Base-by-base conservation (phyloP, 129 eudicot species). In the Chrysanthemum makinoi region DNA sequence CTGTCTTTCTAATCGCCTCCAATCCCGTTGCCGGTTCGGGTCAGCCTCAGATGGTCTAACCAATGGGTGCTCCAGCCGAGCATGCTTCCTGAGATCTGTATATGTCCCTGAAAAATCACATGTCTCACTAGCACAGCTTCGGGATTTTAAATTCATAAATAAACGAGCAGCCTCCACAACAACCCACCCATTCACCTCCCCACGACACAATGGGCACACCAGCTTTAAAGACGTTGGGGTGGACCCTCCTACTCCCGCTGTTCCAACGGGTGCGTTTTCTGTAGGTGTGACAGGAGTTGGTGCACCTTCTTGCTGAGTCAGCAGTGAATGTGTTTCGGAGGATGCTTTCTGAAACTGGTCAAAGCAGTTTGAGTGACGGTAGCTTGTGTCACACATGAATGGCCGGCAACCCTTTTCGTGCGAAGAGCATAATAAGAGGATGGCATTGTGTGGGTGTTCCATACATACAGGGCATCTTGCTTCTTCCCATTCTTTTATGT, bases 371-470 rank as follows among this genome's bases (percentile, higher is more conserved):
- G 98, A 94, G 70, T 94, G 98, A 65, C 98, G 90, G 69, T 94
- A 89, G 72, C 98, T 94, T n/a, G 98, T 94, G 85, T 94, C 98
- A 61, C 98, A 94, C 95, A 94, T 94, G 69, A 75, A 94, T 5
- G 98, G 95, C 2, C 95, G 95, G 62, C 98, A 94, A 13, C 98
- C 98, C 58, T 89, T 94, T 15, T 87, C 90, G 47, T 94, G 91
- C 8, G 98, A 82, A 1, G 95, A 81, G 75, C 98, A 94, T 6
- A 94, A 2, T 9, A 94, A 83, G 10, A 94, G 85, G 20, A 94
- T 80, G 14, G 93, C 95, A 59, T 94, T 94, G 81, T 94, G 98
- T n/a, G 98, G 98, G 75, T 94, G 97, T 75, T 94, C 98, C 86
- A 94, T 89, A 70, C 97, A 94, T 14, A 89, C 95, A 0, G 98